These are phyloP conservation scores for Coffea humblotiana DNA, from an alignment of 305 asterid species.

Conservation along the genomic window DNA sequence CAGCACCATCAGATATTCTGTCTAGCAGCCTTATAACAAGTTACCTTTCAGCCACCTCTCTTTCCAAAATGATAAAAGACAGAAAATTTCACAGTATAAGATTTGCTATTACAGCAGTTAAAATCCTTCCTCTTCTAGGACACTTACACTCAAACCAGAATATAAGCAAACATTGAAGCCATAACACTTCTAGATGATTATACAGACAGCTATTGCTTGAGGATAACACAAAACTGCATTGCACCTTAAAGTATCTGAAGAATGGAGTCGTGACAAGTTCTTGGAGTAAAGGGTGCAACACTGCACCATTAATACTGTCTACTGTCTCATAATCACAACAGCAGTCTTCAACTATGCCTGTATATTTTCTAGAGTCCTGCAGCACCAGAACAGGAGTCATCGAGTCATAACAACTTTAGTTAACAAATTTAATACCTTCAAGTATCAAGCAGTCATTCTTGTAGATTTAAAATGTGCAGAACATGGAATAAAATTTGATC, in stretches of 20 bases:
- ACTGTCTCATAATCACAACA: conserved; percentile 97
- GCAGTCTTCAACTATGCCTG: conserved; percentile 91
- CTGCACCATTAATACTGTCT: conserved; percentile 72
- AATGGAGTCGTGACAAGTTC: conserved; percentile 82
- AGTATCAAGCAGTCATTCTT: not conserved
- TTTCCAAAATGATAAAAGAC: not conserved
- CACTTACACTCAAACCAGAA: not conserved
- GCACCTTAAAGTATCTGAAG: conserved; percentile 91
- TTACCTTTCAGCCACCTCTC: not conserved
- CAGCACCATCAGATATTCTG: not conserved
- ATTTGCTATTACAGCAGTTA: not conserved
- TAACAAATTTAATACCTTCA: not conserved
- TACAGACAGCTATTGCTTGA: not conserved
- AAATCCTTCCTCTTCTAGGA: no score
- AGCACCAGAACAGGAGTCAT: conserved; percentile 36
- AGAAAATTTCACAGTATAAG: not conserved
- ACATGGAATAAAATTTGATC: not conserved
- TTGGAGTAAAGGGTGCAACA: conserved; percentile 81
- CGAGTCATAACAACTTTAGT: not conserved
- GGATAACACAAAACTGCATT: conserved; percentile 17
- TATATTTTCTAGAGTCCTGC: conserved; percentile 85
- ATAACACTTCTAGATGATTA: not conserved
- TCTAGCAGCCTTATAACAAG: not conserved
- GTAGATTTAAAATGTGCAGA: not conserved
- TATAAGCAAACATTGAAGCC: not conserved